Conservation (phyloP, 1,284 basidiomycete genomes). For the Tilletiaria anomala region DNA sequence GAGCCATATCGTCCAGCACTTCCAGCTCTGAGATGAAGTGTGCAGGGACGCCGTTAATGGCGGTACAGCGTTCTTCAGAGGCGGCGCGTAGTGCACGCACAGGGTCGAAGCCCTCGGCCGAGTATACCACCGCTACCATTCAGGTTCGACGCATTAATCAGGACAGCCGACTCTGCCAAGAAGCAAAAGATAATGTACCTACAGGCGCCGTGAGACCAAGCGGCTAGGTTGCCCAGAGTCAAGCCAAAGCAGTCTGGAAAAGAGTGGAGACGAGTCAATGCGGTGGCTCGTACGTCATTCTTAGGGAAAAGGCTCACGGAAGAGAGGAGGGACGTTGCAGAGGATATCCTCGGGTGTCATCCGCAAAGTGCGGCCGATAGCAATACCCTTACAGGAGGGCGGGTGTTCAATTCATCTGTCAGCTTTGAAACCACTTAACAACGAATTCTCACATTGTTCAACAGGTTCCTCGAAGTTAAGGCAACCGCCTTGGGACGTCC, state of each 20-base stretch:
- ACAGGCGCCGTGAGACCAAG: conserved; percentile 58
- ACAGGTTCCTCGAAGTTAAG: conserved; percentile 48
- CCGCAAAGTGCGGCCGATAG: too few species aligned
- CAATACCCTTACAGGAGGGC: too few species aligned
- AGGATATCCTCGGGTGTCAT: conserved; percentile 14
- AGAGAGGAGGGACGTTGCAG: conserved; percentile 22
- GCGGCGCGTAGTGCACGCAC: conserved; percentile 54
- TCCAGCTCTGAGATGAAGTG: conserved; percentile 53
- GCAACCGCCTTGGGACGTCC: conserved; percentile 43
- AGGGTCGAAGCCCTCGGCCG: conserved; percentile 54
- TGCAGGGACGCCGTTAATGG: conserved; percentile 67
- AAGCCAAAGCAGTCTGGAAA: conserved; percentile 63
- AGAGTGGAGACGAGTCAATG: conserved; percentile 46
- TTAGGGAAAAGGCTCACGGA: conserved; percentile 7
- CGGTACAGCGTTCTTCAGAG: conserved; percentile 55
- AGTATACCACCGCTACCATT: too few species aligned
- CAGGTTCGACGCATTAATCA: too few species aligned
- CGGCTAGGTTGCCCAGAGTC: conserved; percentile 63
- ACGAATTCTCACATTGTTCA: conserved; percentile 66
- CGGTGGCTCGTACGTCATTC: too few species aligned
- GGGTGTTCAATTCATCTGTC: too few species aligned
- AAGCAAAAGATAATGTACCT: too few species aligned
- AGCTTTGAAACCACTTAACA: too few species aligned
- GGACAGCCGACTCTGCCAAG: too few species aligned
- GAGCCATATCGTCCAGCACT: conserved; percentile 44